These are phyloP conservation scores for Rhytidiadelphus loreus DNA, from an alignment of 225 moss, liverwort and hornwort species.

Conservation along the genomic window DNA sequence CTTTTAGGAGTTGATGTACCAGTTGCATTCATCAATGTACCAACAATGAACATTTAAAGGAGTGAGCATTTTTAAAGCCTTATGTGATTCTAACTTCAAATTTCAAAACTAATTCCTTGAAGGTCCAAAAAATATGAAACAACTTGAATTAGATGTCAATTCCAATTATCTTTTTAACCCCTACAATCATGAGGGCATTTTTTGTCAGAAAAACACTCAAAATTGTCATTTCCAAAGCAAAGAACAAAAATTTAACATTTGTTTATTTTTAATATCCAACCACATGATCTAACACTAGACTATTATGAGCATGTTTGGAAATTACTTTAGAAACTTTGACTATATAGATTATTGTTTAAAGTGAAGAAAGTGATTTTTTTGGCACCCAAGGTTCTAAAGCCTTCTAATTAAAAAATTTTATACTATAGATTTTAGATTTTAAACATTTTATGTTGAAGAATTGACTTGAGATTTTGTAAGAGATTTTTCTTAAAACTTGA, in stretches of 20 bases:
- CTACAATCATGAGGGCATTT: rapidly evolving
- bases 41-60: neutral
- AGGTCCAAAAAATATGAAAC: neutral
- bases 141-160: neutral
- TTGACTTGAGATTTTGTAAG: neutral
- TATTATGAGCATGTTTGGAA: neutral
- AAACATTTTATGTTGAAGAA: neutral
- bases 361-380: neutral
- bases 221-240: neutral
- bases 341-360: neutral
- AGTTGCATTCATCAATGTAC: neutral
- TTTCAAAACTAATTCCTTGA: rapidly evolving
- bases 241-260: neutral
- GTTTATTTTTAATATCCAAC: neutral
- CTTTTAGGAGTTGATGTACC: neutral
- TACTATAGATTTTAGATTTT: neutral
- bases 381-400: rapidly evolving
- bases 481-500: too few relatives aligned
- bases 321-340: neutral
- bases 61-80: neutral
- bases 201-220: neutral
- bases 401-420: neutral
- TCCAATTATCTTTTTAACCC: neutral
- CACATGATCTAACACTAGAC: neutral
- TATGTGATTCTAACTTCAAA: neutral